Percentiles rank a stretch among this genome's conserved stretches.
phyloP scores from a whole-genome alignment of 495 filamentous ascomycete genomes.

The Penicillium psychrofluorescens region DNA sequence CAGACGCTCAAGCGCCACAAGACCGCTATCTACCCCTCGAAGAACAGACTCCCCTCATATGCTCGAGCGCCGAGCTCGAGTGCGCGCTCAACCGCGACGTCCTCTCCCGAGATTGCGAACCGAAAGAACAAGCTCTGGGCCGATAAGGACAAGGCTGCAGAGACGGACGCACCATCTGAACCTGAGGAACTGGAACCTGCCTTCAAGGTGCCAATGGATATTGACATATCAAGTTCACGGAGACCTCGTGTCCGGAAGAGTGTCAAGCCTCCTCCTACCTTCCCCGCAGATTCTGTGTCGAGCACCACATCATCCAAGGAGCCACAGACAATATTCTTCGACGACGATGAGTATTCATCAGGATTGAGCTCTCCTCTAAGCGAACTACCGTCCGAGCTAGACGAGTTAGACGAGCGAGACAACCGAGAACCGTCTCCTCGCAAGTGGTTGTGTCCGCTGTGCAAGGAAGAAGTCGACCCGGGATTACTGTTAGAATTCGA shows the following conservation, averaged over 20 bases:
- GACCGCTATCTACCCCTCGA: constrained; percentile 11
- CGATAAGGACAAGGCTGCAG: not conserved
- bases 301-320: constrained; percentile 7
- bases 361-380: constrained; percentile 8
- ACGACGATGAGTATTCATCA: constrained; percentile 3
- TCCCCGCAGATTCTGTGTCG: constrained; percentile 12
- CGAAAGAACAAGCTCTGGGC: not conserved
- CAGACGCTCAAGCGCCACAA: constrained; percentile 16
- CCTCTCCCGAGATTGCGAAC: not conserved
- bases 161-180: constrained; percentile 1
- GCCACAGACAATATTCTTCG: not conserved
- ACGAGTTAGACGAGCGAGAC: constrained; percentile 1
- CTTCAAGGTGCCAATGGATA: constrained; percentile 23
- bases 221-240: constrained; percentile 11
- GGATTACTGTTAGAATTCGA: constrained; percentile 42
- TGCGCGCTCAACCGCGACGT: constrained; percentile 7
- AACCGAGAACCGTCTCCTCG: not conserved
- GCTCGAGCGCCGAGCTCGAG: constrained; percentile 7
- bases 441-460: constrained; percentile 56
- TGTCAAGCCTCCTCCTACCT: constrained; percentile 19
- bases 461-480: constrained; percentile 50
- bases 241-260: constrained; percentile 3
- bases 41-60: constrained; percentile 2
- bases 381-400: not conserved
- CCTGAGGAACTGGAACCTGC: constrained; percentile 7